phyloP scores from a whole-genome alignment of 2,329 filamentous ascomycete genomes.

The Talaromyces sp. region DNA sequence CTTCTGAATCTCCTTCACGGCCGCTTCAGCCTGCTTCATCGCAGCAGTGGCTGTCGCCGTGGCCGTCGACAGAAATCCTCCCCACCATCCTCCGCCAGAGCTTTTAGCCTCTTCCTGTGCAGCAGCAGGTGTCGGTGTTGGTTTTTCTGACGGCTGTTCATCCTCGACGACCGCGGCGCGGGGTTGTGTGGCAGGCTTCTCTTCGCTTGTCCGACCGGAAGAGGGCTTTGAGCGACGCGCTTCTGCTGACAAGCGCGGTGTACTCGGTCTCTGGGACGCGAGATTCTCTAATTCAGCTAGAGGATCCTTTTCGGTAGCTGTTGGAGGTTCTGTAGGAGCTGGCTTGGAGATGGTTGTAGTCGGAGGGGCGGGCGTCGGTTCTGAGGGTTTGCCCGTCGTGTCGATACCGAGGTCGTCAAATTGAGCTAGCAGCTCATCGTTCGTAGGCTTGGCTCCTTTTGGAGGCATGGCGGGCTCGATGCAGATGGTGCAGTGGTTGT shows the following conservation, averaged over 20 bases:
- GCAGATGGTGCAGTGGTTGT: neutral
- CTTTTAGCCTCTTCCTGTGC: constrained; percentile 42
- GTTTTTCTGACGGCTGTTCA: constrained; percentile 28
- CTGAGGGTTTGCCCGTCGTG: neutral
- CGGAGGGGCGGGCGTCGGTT: constrained; percentile 1
- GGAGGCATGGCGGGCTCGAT: constrained; percentile 30
- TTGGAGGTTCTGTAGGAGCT: constrained; percentile 21
- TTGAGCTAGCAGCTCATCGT: constrained; percentile 50
- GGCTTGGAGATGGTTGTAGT: constrained; percentile 24
- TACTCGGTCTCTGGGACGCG: constrained; percentile 66
- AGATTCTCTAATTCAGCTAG: constrained; percentile 84
- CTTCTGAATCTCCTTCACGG: constrained; percentile 90
- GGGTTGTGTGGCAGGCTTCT: constrained; percentile 45
- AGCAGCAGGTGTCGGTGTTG: constrained; percentile 34
- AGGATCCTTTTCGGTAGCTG: constrained; percentile 64
- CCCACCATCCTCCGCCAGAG: constrained; percentile 78
- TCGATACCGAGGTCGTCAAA: constrained; percentile 47
- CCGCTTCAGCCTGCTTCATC: constrained; percentile 86
- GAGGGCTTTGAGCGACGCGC: constrained; percentile 54
- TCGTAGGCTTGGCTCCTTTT: constrained; percentile 41
- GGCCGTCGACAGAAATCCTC: constrained; percentile 77
- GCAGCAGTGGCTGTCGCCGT: constrained; percentile 41
- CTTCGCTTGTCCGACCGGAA: constrained; percentile 60
- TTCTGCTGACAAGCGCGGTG: constrained; percentile 63
- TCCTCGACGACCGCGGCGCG: constrained; percentile 22